Conservation (phyloP, 2,329 filamentous ascomycete genomes). For the Aspergillus ochraceus region DNA sequence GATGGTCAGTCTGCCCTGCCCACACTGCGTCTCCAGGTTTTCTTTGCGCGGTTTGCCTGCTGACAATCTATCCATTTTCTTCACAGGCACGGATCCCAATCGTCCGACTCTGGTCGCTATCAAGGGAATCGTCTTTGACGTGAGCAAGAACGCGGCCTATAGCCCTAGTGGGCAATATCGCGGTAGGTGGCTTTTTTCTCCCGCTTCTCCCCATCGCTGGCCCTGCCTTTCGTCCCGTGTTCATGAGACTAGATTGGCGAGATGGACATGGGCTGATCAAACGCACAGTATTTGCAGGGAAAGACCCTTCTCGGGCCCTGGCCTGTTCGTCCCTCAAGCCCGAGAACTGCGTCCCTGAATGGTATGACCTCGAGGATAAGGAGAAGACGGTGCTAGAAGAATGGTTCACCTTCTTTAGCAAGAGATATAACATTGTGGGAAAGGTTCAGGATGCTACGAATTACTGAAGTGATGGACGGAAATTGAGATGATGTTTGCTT, state of each 20-base stretch:
- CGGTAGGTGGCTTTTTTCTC: slow-evolving; percentile 55
- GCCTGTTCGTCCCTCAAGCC: slow-evolving; percentile 81
- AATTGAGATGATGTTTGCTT: background rate
- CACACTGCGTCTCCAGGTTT: slow-evolving; percentile 29
- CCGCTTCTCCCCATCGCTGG: background rate
- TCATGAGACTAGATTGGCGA: too few relatives aligned
- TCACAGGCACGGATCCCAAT: slow-evolving; percentile 38
- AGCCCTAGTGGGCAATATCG: slow-evolving; percentile 79
- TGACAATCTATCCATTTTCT: background rate
- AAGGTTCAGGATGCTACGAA: slow-evolving; percentile 45
- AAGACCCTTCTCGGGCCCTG: slow-evolving; percentile 90
- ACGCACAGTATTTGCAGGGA: slow-evolving; percentile 81
- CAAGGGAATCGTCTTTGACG: slow-evolving; percentile 92
- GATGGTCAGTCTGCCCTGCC: slow-evolving; percentile 61
- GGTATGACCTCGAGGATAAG: slow-evolving; percentile 79
- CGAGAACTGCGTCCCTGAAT: slow-evolving; percentile 80
- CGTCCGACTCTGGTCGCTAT: slow-evolving; percentile 62
- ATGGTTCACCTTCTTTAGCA: slow-evolving; percentile 95
- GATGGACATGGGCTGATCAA: background rate
- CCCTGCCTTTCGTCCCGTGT: background rate
- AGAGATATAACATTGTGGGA: slow-evolving; percentile 80
- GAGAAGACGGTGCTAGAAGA: slow-evolving; percentile 83
- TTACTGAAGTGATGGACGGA: slow-evolving; percentile 21
- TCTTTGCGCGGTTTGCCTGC: background rate
- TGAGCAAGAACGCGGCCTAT: slow-evolving; percentile 86